Percentiles rank a stretch among this genome's conserved stretches.
These are phyloP conservation scores for Mycena vitilis DNA, from an alignment of 768 basidiomycete genomes.

Conservation along the genomic window DNA sequence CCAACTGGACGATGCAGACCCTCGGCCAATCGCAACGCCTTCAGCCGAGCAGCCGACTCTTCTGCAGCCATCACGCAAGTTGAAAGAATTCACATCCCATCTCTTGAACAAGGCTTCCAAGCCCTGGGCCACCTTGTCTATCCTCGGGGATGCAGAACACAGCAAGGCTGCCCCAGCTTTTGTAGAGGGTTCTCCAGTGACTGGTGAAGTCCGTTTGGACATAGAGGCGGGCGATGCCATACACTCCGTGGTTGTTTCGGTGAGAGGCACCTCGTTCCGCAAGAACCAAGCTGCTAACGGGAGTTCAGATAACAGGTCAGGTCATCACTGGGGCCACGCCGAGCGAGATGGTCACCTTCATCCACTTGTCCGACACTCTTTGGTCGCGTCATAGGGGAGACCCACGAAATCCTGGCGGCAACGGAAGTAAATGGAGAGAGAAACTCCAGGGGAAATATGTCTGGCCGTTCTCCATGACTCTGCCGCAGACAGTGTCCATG, in stretches of 20 bases:
- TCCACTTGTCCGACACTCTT: slow-evolving; percentile 47
- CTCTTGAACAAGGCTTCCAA: slow-evolving; percentile 47
- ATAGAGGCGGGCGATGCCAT: slow-evolving; percentile 56
- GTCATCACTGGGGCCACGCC: slow-evolving; percentile 53
- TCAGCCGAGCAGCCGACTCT: background rate
- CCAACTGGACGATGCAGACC: slow-evolving; percentile 1
- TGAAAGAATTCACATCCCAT: slow-evolving; percentile 40
- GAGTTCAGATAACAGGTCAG: slow-evolving; percentile 48
- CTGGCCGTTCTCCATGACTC: slow-evolving; percentile 52
- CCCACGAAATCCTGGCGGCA: slow-evolving; percentile 38
- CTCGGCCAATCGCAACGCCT: background rate
- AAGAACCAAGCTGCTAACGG: slow-evolving; percentile 7
- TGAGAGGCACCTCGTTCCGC: slow-evolving; percentile 36
- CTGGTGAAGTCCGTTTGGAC: slow-evolving; percentile 50
- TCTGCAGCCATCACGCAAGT: background rate
- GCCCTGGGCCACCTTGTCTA: slow-evolving; percentile 58
- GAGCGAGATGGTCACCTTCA: slow-evolving; percentile 48
- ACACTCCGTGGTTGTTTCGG: slow-evolving; percentile 61
- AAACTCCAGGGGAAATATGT: slow-evolving; percentile 50
- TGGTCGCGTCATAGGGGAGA: slow-evolving; percentile 53
- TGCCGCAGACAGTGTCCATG: slow-evolving; percentile 52
- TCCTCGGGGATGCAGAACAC: slow-evolving; percentile 55
- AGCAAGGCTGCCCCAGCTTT: slow-evolving; percentile 50
- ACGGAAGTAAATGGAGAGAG: slow-evolving; percentile 29
- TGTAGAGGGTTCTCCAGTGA: slow-evolving; percentile 48